Percentiles rank a stretch among this genome's conserved stretches.
phyloP scores from a whole-genome alignment of 352 stramenopile genomes.

The Globisporangium iwayamae region DNA sequence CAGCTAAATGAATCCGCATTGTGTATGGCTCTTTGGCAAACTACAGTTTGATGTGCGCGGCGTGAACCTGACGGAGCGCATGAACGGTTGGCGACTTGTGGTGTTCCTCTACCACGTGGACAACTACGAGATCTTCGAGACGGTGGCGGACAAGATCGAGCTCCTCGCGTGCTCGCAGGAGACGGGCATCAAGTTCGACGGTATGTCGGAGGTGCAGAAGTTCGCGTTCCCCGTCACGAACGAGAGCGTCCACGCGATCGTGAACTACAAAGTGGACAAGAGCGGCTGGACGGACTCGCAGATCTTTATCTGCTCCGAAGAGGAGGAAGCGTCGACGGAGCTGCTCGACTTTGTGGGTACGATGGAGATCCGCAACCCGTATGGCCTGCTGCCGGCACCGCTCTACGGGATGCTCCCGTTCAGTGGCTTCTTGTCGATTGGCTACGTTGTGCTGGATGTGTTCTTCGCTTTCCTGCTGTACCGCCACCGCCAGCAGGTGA shows the following conservation, averaged over 20 bases:
- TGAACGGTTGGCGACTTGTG: constrained; percentile 70
- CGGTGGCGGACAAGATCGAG: constrained; percentile 67
- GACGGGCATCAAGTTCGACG: constrained; percentile 38
- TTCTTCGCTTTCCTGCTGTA: constrained; percentile 77
- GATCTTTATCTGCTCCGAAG: constrained; percentile 71
- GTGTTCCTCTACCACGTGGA: constrained; percentile 85
- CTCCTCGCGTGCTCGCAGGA: constrained; percentile 62
- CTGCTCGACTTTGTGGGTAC: constrained; percentile 58
- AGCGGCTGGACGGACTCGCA: constrained; percentile 82
- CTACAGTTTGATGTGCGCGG: constrained; percentile 59
- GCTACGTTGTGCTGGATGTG: constrained; percentile 73
- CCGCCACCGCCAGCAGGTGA: constrained; percentile 60
- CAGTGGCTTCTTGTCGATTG: constrained; percentile 62
- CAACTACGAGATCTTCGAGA: constrained; percentile 55
- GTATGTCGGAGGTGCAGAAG: constrained; percentile 64
- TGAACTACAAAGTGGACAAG: constrained; percentile 50
- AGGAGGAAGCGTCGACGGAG: constrained; percentile 38
- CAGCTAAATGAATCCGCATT: no score
- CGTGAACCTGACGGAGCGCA: constrained; percentile 63
- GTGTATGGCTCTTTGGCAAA: neutral
- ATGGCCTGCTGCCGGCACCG: constrained; percentile 71
- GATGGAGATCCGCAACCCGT: constrained; percentile 81
- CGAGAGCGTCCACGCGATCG: constrained; percentile 39
- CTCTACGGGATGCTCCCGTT: constrained; percentile 87
- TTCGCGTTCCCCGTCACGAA: constrained; percentile 67